Evolutionary conservation across 345 rosid genomes (phyloP).

Genomic region (Salix suchowensis): DNA sequence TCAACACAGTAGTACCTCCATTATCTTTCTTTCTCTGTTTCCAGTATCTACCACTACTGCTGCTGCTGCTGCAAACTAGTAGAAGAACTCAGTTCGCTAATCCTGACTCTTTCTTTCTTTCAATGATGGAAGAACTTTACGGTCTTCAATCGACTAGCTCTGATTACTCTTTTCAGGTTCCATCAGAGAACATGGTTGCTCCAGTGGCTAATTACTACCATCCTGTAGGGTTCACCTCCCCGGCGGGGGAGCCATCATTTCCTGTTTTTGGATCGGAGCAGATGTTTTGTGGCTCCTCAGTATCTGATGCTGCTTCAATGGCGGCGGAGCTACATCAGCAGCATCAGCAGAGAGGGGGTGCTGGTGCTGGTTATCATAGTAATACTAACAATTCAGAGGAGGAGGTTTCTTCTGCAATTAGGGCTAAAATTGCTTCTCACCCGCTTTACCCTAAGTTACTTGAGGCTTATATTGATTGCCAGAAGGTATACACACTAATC

Average conservation of each 20-base stretch:
- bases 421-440: conserved; percentile 49
- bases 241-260: conserved; percentile 5
- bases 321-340: conserved; percentile 19
- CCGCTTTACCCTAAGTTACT: conserved; percentile 55
- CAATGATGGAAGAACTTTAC: conserved; percentile 36
- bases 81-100: neutral
- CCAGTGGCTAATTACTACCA: neutral
- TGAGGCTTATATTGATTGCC: conserved; percentile 50
- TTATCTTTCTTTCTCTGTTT: neutral
- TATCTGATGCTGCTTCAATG: conserved; percentile 45
- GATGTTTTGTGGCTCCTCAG: conserved; percentile 14
- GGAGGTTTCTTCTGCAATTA: conserved; percentile 30
- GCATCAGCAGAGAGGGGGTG: neutral
- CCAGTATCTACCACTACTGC: neutral
- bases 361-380: neutral
- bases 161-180: conserved; percentile 12
- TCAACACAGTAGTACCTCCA: neutral
- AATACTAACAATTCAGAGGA: conserved; percentile 21
- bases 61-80: neutral
- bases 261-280: conserved; percentile 30
- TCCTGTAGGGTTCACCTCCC: neutral
- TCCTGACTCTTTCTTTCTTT: neutral
- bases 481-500: conserved; percentile 33
- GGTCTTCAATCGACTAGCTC: conserved; percentile 18
- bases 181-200: conserved; percentile 11